Evolutionary conservation across 306 rosid species (phyloP).

Genomic region (Luffa aegyptiaca): DNA sequence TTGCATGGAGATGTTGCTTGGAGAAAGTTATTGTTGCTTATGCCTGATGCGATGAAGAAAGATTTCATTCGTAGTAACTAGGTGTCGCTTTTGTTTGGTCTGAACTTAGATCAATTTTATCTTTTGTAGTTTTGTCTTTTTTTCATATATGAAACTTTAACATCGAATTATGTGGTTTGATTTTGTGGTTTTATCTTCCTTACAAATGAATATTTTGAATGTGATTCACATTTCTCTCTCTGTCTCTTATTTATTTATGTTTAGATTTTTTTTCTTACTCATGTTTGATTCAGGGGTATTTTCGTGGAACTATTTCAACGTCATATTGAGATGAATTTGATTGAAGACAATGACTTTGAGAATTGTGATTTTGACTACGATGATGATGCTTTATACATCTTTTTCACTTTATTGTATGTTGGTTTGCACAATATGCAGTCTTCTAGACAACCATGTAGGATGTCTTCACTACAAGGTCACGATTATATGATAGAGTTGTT

Average conservation of each 20-base stretch:
- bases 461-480: not conserved
- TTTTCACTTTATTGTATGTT: not conserved
- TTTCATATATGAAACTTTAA: no score
- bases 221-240: no score
- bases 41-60: not conserved
- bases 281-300: not conserved
- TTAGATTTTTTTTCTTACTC: no score
- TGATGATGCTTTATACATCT: not conserved
- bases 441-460: not conserved
- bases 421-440: not conserved
- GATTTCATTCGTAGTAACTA: not conserved
- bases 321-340: no score
- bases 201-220: no score
- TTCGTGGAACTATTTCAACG: no score
- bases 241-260: no score
- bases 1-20: not conserved
- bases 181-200: no score
- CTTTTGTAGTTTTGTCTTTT: not conserved
- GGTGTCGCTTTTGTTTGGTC: not conserved
- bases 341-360: not conserved
- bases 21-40: not conserved
- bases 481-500: not conserved
- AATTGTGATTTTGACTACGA: not conserved
- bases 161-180: no score
- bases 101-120: no score